These are phyloP conservation scores for Gossypium thurberi DNA, from an alignment of 345 rosid genomes.

Conservation along the genomic window DNA sequence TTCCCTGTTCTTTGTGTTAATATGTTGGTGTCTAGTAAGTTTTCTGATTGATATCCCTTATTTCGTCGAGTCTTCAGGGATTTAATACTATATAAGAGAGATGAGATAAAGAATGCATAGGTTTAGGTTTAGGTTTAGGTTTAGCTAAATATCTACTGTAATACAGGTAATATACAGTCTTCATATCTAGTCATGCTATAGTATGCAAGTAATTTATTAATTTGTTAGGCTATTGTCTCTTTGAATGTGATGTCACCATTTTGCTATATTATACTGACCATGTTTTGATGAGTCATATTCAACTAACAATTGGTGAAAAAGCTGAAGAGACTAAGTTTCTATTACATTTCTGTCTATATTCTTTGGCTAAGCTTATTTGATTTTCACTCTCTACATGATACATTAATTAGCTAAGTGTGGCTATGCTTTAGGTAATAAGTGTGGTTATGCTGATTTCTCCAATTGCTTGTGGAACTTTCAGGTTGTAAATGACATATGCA, in stretches of 20 bases:
- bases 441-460: conserved; percentile 19
- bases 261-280: neutral
- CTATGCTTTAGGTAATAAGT: neutral
- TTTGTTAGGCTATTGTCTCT: neutral
- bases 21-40: neutral
- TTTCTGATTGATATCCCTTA: conserved; percentile 1
- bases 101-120: neutral
- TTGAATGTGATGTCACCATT: neutral
- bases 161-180: neutral
- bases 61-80: neutral
- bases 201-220: neutral
- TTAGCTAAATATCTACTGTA: neutral
- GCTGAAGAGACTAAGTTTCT: neutral
- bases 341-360: neutral
- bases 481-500: conserved; percentile 84
- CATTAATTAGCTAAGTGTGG: neutral
- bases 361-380: conserved; percentile 1
- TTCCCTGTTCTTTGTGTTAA: conserved; percentile 13
- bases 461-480: conserved; percentile 30
- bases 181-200: neutral
- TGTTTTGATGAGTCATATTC: neutral
- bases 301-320: neutral
- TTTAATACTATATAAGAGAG: neutral
- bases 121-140: neutral
- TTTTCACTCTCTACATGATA: neutral